Percentiles rank a stretch among this genome's conserved stretches.
Conservation (phyloP, 2,329 filamentous ascomycete genomes). For the Tetracladium maxilliforme region DNA sequence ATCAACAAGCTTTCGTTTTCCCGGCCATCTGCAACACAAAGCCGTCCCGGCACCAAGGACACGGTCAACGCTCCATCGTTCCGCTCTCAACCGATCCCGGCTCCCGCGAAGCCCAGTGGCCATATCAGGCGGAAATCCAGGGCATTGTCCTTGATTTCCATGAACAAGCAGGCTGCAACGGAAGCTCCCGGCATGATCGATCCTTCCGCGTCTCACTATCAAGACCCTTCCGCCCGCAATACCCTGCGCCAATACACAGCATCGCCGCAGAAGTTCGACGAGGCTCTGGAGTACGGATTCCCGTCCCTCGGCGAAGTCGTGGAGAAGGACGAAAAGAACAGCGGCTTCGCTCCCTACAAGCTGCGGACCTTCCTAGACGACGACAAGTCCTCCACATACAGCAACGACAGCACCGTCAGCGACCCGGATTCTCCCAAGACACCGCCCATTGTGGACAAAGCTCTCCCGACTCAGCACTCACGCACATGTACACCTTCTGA, state of each 20-base stretch:
- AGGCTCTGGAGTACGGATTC: constrained; percentile 88
- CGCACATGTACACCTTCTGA: constrained; percentile 4
- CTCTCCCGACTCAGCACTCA: constrained; percentile 10
- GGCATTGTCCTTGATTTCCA: constrained; percentile 36
- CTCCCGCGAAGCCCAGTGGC: constrained; percentile 21
- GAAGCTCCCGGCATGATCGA: constrained; percentile 43
- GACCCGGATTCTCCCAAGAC: constrained; percentile 47
- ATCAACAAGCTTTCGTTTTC: constrained; percentile 51
- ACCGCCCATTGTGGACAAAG: constrained; percentile 27
- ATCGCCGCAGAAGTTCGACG: constrained; percentile 89
- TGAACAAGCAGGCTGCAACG: constrained; percentile 23
- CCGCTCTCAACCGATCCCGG: constrained; percentile 8
- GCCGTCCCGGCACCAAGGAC: constrained; percentile 30
- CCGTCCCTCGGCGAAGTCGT: constrained; percentile 44
- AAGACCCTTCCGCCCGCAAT: constrained; percentile 74
- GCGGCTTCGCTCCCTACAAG: constrained; percentile 30
- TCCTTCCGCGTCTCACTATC: constrained; percentile 66
- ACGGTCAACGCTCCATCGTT: constrained; percentile 13
- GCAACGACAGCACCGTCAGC: constrained; percentile 35
- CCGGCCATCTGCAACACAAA: constrained; percentile 27
- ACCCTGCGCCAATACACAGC: constrained; percentile 78
- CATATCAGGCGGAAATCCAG: constrained; percentile 31
- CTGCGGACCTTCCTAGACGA: constrained; percentile 43
- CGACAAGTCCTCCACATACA: constrained; percentile 38
- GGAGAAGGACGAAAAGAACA: too few relatives aligned